A percentile compares a stretch with the other conserved stretches of the same genome.
phyloP scores from a whole-genome alignment of 345 rosid species.

The Brassica rapa region DNA sequence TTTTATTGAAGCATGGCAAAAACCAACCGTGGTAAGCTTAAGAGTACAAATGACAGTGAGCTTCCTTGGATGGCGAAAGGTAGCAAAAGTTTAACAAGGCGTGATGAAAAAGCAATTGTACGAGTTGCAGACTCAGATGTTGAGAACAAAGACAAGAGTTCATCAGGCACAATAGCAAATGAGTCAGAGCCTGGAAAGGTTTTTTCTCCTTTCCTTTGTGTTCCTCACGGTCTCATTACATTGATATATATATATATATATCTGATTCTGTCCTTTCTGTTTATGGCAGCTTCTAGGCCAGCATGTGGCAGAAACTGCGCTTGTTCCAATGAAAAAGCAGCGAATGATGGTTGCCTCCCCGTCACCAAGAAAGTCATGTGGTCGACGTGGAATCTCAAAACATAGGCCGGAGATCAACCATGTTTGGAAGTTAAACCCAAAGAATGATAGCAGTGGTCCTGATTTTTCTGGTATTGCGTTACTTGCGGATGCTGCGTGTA shows the following conservation, averaged over 20 bases:
- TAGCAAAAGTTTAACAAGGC: conserved; percentile 48
- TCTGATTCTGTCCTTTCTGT: conserved; percentile 6
- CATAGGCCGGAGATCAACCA: conserved; percentile 13
- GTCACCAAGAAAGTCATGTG: conserved; percentile 33
- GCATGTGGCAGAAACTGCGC: conserved; percentile 50
- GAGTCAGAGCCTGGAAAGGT: conserved; percentile 62
- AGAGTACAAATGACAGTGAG: background rate
- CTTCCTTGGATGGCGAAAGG: conserved; percentile 60
- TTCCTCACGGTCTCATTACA: background rate
- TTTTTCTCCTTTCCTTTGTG: conserved; percentile 12
- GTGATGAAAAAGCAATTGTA: conserved; percentile 40
- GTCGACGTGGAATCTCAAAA: conserved; percentile 29
- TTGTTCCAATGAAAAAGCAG: conserved; percentile 59
- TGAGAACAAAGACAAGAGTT: conserved; percentile 34
- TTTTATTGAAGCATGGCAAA: conserved; percentile 45
- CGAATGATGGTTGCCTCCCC: conserved; percentile 40
- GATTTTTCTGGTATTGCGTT: conserved; percentile 37
- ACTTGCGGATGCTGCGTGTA: conserved; percentile 60
- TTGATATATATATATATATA: background rate
- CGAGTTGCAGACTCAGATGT: conserved; percentile 32
- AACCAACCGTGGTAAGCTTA: conserved; percentile 45
- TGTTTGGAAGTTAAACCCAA: conserved; percentile 6
- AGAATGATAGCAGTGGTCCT: conserved; percentile 29
- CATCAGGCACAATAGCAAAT: conserved; percentile 19
- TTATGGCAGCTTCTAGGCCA: conserved; percentile 51